A percentile compares a stretch with the other conserved stretches of the same genome.
phyloP scores from a whole-genome alignment of 495 filamentous ascomycete species.

The Aspergillus wentii region DNA sequence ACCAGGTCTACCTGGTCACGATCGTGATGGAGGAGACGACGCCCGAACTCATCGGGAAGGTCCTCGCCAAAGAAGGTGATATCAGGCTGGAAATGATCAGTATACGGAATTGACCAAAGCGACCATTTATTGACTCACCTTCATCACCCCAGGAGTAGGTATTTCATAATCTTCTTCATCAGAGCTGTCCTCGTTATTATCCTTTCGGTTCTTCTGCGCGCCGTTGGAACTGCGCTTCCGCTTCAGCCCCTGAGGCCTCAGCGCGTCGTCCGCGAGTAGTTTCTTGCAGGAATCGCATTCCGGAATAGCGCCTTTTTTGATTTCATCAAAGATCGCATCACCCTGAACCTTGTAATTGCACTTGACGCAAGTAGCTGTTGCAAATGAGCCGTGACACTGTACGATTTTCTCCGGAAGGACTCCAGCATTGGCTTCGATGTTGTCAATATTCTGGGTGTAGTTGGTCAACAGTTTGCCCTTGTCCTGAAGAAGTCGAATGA shows the following conservation, averaged over 20 bases:
- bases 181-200: constrained; percentile 55
- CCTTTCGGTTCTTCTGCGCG: constrained; percentile 46
- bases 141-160: constrained; percentile 83
- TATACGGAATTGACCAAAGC: constrained; percentile 3
- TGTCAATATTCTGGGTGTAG: constrained; percentile 99
- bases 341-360: constrained; percentile 74
- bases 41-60: constrained; percentile 79
- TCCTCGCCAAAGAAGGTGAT: constrained; percentile 86
- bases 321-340: constrained; percentile 69
- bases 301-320: constrained; percentile 66
- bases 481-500: constrained; percentile 90
- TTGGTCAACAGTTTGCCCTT: constrained; percentile 90
- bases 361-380: constrained; percentile 83
- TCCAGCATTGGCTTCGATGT: constrained; percentile 85
- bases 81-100: constrained; percentile 55
- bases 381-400: constrained; percentile 95
- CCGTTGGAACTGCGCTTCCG: constrained; percentile 69
- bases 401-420: constrained; percentile 80
- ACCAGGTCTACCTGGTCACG: constrained; percentile 80
- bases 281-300: constrained; percentile 45
- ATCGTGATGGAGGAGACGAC: constrained; percentile 74
- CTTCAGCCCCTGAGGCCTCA: constrained; percentile 53
- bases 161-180: constrained; percentile 71
- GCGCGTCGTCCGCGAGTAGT: constrained; percentile 33
- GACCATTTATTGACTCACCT: constrained; percentile 37